A percentile compares a stretch with the other conserved stretches of the same genome.
These are phyloP conservation scores for Monosporozyma aerobia DNA, from an alignment of 805 yeast species.

Conservation along the genomic window DNA sequence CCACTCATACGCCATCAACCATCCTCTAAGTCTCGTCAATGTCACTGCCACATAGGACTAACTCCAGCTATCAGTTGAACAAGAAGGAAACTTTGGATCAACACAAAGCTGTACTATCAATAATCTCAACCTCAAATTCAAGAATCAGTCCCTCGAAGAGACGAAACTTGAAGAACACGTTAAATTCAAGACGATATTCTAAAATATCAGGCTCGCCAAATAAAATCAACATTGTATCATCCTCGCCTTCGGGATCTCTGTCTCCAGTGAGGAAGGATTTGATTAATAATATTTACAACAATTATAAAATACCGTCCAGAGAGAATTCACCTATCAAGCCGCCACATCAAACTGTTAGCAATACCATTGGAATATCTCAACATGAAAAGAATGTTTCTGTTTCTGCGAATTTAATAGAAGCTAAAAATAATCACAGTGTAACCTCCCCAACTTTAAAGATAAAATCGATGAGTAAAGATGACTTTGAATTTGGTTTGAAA, in stretches of 20 bases:
- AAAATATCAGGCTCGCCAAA: not conserved
- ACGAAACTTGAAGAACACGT: not conserved
- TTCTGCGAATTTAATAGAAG: not conserved
- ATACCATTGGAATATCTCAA: not conserved
- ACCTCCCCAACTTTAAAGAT: constrained; percentile 3
- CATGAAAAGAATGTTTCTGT: not conserved
- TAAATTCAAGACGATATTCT: not conserved
- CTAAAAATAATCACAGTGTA: not conserved
- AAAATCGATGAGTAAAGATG: constrained; percentile 27
- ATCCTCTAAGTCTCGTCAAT: not conserved
- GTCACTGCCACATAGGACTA: not conserved
- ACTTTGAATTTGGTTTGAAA: constrained; percentile 79
- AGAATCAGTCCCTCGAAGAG: constrained; percentile 1
- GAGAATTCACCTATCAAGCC: not conserved
- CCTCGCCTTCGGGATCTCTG: not conserved
- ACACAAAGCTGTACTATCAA: constrained; percentile 4
- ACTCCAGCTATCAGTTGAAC: constrained; percentile 1
- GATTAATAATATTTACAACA: not conserved
- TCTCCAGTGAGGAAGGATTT: not conserved
- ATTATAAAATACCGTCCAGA: constrained; percentile 8
- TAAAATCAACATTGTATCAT: not conserved
- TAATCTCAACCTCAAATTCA: not conserved
- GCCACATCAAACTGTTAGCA: not conserved
- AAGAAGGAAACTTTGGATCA: not conserved
- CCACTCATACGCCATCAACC: not conserved